Evolutionary conservation across 805 yeast species (phyloP), one percentile per base, ranked within the genome.

Genomic region (Henningerozyma blattae): DNA sequence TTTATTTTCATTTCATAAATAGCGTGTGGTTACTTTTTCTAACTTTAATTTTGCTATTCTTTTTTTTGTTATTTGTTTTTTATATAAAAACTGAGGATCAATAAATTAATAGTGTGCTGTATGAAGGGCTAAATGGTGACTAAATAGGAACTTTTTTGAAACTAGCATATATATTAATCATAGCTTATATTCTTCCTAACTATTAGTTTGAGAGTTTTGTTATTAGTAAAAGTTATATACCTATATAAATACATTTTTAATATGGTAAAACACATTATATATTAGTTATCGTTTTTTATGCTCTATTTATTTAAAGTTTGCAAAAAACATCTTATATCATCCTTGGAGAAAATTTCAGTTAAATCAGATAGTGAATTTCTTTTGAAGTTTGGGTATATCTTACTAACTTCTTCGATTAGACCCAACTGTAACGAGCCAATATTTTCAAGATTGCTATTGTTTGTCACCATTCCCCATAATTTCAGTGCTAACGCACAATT

Each of bases 401-500:
- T 27, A 7, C 16, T 24, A 6, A 34, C 22, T 13, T 15, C n/a
- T 18, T 31, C 28, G 2, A 35, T 6, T 15, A 31, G 15, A 13
- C 28, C 20, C 8, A 35, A 10, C 19, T 35, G 38, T 15, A 35
- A 5, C 3, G 14, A 14, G 5, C 28, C 16, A 1, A 35, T 19
- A 4, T 31, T 15, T 6, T 18, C 4, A 19, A 35, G 28, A 8
- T 24, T 18, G 15, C 18, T 6, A 28, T 35, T 31, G 15, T 15
- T 17, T 9, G 34, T 35, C 2, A 25, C 31, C 1, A 18, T 13
- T 4, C 75, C 86, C 86, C 89, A 80, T 34, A 76, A 53, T 47
- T 75, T 75, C 63, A 77, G 69, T 5, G 72, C 85, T 50, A 76
- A 79, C 25, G 73, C 70, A 44, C 74, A 75, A 46, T 76, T 74